Percentiles rank a stretch among this genome's conserved stretches.
These are phyloP conservation scores for Pythium brachiatum DNA, from an alignment of 352 stramenopile species.

Conservation along the genomic window DNA sequence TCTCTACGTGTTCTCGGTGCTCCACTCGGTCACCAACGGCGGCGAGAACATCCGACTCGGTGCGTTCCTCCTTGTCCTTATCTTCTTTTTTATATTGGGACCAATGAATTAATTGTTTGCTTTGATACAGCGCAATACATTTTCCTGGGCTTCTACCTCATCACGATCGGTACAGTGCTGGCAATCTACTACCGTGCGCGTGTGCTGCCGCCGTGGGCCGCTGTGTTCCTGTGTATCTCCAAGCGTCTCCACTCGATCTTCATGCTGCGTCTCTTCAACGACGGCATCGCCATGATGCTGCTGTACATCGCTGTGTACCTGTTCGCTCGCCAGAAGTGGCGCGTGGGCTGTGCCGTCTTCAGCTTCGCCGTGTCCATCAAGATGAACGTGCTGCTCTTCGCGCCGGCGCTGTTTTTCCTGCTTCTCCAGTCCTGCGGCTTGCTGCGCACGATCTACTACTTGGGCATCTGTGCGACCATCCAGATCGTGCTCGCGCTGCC, in stretches of 20 bases:
- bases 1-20: conserved; percentile 95
- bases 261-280: conserved; percentile 98
- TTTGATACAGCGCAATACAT: conserved; percentile 87
- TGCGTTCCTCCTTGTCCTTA: conserved; percentile 12
- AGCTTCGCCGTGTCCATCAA: conserved; percentile 97
- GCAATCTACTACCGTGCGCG: conserved; percentile 85
- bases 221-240: conserved; percentile 90
- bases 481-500: conserved; percentile 91
- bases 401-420: conserved; percentile 94
- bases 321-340: conserved; percentile 80
- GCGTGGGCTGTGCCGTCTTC: conserved; percentile 92
- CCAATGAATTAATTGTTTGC: background rate
- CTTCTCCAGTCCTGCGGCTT: conserved; percentile 90
- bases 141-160: conserved; percentile 95
- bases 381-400: conserved; percentile 99
- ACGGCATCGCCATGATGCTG: conserved; percentile 95
- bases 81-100: background rate
- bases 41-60: conserved; percentile 75
- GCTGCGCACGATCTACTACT: conserved; percentile 73
- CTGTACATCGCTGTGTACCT: conserved; percentile 93
- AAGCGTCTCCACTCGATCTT: conserved; percentile 99
- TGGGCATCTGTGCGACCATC: conserved; percentile 91
- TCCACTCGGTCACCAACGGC: conserved; percentile 90
- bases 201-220: conserved; percentile 83
- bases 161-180: conserved; percentile 86